Conservation (phyloP, 169 alveolate genomes). For the Eimeria falciformis region DNA sequence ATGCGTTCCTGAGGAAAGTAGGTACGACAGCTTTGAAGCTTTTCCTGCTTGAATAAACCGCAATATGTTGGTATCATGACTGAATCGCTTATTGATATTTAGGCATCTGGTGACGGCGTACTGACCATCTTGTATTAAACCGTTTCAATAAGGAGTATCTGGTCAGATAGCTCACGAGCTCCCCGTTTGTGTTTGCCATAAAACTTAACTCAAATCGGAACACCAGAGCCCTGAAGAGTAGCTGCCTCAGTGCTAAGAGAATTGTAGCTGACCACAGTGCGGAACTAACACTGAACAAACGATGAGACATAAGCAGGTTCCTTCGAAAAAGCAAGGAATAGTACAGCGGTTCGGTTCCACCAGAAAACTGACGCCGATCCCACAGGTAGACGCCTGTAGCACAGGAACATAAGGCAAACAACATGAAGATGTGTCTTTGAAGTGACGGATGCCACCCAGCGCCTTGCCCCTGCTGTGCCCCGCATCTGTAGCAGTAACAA, state of each 20-base stretch:
- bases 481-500: background rate
- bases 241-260: constrained; percentile 47
- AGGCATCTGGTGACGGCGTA: too few species aligned
- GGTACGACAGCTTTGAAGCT: background rate
- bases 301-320: background rate
- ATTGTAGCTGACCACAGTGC: constrained; percentile 11
- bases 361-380: background rate
- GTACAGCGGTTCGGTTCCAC: background rate
- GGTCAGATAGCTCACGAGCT: constrained; percentile 66
- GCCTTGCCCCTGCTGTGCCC: too few species aligned
- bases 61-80: too few species aligned
- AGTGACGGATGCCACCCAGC: background rate
- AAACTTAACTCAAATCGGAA: constrained; percentile 74
- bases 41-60: too few species aligned
- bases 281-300: background rate
- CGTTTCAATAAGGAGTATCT: constrained; percentile 49
- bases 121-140: constrained; percentile 67
- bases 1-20: background rate
- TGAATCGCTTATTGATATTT: too few species aligned
- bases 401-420: background rate
- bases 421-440: background rate
- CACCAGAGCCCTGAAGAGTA: constrained; percentile 43
- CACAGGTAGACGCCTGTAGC: background rate
- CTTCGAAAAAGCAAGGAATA: background rate
- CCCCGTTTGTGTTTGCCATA: constrained; percentile 64